phyloP scores from a whole-genome alignment of 2,329 filamentous ascomycete genomes.

The Hymenoscyphus fructigenus region DNA sequence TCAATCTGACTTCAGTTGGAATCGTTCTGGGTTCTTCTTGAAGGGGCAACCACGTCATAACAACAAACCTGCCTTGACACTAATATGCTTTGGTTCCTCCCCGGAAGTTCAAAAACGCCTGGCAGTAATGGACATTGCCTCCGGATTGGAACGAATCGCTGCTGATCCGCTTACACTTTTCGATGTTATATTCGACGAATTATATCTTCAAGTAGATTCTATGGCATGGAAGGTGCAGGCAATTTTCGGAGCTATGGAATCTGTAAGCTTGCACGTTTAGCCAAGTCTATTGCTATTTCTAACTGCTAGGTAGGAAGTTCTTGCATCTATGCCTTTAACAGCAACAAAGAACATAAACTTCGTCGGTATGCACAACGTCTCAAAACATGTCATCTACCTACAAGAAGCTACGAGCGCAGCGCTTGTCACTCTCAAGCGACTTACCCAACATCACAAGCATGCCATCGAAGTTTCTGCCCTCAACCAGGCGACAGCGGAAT shows the following conservation, averaged over 20 bases:
- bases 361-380: constrained; percentile 27
- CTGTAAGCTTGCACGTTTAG: background rate
- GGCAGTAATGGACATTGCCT: no score
- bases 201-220: background rate
- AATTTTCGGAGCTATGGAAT: constrained; percentile 10
- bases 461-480: no score
- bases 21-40: background rate
- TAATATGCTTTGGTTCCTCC: no score
- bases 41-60: background rate
- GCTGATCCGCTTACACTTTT: no score
- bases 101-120: no score
- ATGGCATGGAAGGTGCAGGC: background rate
- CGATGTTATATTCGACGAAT: constrained; percentile 4
- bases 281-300: background rate
- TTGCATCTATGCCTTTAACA: no score
- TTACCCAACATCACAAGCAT: no score
- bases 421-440: no score
- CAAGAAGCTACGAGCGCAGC: constrained; percentile 12
- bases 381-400: constrained; percentile 28
- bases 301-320: background rate
- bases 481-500: no score
- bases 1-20: background rate
- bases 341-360: constrained; percentile 15
- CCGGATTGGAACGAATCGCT: no score
- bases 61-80: no score